These are phyloP conservation scores for Tilletia walkeri DNA, from an alignment of 1,284 basidiomycete species.

Conservation along the genomic window DNA sequence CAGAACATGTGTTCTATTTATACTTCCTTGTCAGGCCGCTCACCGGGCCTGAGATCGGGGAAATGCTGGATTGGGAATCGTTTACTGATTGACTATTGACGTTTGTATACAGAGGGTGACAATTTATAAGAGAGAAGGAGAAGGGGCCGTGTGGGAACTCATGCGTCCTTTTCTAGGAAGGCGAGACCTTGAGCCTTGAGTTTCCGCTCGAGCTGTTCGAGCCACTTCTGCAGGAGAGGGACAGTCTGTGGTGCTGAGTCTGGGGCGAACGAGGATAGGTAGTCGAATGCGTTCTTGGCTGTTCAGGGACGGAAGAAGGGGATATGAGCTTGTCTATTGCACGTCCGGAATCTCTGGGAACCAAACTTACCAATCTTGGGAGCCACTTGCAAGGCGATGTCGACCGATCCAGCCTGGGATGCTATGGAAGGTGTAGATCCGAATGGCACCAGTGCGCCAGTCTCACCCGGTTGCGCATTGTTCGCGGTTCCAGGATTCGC, in stretches of 20 bases:
- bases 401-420: slow-evolving; percentile 2
- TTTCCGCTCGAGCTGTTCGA: slow-evolving; percentile 53
- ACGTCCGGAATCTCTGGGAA: neutral
- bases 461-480: slow-evolving; percentile 6
- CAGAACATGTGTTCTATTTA: too few species aligned
- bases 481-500: slow-evolving; percentile 15
- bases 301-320: neutral
- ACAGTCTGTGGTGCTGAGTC: slow-evolving; percentile 52
- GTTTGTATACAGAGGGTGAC: neutral
- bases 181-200: slow-evolving; percentile 42
- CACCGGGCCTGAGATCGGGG: too few species aligned
- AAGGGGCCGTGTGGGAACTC: neutral
- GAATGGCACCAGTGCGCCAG: slow-evolving; percentile 15
- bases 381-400: slow-evolving; percentile 32
- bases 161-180: slow-evolving; percentile 38
- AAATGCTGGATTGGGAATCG: too few species aligned
- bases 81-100: too few species aligned
- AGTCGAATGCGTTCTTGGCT: slow-evolving; percentile 49
- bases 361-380: slow-evolving; percentile 43
- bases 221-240: slow-evolving; percentile 51
- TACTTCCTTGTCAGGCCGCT: too few species aligned
- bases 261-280: slow-evolving; percentile 50
- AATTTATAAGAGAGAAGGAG: neutral
- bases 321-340: neutral
- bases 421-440: slow-evolving; percentile 4